Evolutionary conservation across 2,329 filamentous ascomycete species (phyloP), one percentile per base, ranked within the genome.

Genomic region (Nigrograna mackinnonii): DNA sequence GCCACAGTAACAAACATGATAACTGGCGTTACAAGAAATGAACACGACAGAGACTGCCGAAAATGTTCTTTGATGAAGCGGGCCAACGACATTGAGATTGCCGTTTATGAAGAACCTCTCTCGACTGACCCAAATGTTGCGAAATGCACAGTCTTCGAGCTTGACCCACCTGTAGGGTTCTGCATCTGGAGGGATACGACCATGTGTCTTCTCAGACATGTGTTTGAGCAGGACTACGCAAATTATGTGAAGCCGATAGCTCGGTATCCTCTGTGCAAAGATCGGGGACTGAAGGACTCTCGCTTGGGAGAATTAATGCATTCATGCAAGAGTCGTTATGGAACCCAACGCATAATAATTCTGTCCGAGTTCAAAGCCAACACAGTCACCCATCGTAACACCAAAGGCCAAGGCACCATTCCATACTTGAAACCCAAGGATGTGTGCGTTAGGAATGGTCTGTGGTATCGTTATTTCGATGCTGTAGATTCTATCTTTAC

Each of bases 71-170:
- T 65, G 0, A 32, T 49, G 3, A 4, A 5, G 0, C 2, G 58
- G 13, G 78, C 78, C 1, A 34, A 66, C 0, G 2, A 4, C 0
- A 42, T 85, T 0, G 26, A 19, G 0, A 82, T 86, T 5, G 1
- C 31, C 0, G 55, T 80, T 6, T 68, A 80, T 47, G 82, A 85
- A 53, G 83, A 79, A 79, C 80, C 82, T 0, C 62, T 85, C 0
- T 74, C 79, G 0, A 21, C 31, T 0, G 13, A 67, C 0, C 0
- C 32, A 0, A 5, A 45, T 0, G 20, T 68, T 9, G 68, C 69
- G 0, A 74, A 77, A 43, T 66, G 77, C 0, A 68, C 71, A 0
- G 66, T 84, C 0, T 84, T 84, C 37, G 81, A 84, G 47, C 60
- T 84, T 0, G 37, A 50, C 0, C 46, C 71, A 0, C 79, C 80